Conservation (phyloP, 2,329 filamentous ascomycete species). For the Trichophyton benhamiae region DNA sequence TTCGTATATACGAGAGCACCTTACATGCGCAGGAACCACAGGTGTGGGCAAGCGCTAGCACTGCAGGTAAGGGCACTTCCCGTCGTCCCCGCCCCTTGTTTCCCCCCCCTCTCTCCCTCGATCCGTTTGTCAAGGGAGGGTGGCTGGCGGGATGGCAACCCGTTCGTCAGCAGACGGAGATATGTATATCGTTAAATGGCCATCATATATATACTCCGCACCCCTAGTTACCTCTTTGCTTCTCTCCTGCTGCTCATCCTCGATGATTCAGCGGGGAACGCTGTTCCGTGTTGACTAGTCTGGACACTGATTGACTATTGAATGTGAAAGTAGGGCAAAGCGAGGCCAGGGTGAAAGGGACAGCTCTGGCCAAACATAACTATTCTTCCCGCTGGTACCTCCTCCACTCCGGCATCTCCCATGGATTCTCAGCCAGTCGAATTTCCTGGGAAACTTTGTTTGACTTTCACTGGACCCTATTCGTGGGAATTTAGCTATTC, state of each 20-base stretch:
- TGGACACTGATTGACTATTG: neutral
- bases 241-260: neutral
- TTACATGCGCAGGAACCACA: conserved; percentile 7
- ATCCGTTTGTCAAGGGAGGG: neutral
- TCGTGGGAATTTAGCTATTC: conserved; percentile 1
- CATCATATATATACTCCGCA: neutral
- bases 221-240: neutral
- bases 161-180: neutral
- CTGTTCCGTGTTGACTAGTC: neutral
- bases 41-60: conserved; percentile 6
- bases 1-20: neutral
- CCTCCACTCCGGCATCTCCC: neutral
- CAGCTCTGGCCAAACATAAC: neutral
- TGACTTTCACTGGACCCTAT: neutral
- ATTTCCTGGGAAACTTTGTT: neutral
- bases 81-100: conserved; percentile 10
- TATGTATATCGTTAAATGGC: neutral
- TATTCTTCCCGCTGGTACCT: neutral
- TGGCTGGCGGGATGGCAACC: neutral
- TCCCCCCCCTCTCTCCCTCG: neutral
- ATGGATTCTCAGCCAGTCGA: neutral
- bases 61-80: conserved; percentile 11
- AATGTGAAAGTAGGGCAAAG: neutral
- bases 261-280: neutral
- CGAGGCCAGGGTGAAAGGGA: neutral